Evolutionary conservation across 2,329 filamentous ascomycete species (phyloP), one percentile per base, ranked within the genome.

Genomic region (Fusarium anthophilum): DNA sequence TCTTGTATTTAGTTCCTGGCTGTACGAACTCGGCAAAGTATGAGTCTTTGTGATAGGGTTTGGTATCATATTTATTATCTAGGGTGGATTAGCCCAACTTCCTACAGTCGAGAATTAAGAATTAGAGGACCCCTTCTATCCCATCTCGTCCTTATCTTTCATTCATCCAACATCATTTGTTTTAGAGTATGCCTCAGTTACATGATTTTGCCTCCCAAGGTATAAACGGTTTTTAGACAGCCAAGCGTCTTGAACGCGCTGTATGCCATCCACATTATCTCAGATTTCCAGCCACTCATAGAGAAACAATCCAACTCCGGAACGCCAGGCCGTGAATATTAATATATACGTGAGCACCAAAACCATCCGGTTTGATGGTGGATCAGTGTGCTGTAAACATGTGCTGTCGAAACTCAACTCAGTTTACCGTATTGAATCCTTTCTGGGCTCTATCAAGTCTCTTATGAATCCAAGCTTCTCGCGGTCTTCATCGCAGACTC

Each of bases 401-500:
- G 47, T 58, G 48, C 53, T 57, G 39, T 72, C 28, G 50, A 65
- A 50, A 47, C 53, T 26, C 45, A 32, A 54, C 41, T 30, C 26
- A 50, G 32, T 56, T 69, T 53, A 63, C 66, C 63, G 69, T 64
- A 64, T 65, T 17, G 70, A 63, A 60, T 75, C 67, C 28, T 71
- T 70, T 54, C 63, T 64, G 32, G 70, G 62, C 66, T 75, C 67
- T 47, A 74, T 66, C 67, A 87, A 69, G 66, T 88, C 87, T 8
- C 75, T 83, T 12, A 87, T 83, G 62, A 81, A 88, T 5, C 82
- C 86, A 20, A 88, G 76, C 24, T 74, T 80, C 13, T 86, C 80
- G 39, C 86, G 79, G 54, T 84, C 82, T 63, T 84, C 83, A 63
- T 86, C 86, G 59, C 82, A 84, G 24, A 90, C 82, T 39, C 88